A percentile compares a stretch with the other conserved stretches of the same genome.
Conservation (phyloP, 169 alveolate species). For the Cryptosporidium bovis region DNA sequence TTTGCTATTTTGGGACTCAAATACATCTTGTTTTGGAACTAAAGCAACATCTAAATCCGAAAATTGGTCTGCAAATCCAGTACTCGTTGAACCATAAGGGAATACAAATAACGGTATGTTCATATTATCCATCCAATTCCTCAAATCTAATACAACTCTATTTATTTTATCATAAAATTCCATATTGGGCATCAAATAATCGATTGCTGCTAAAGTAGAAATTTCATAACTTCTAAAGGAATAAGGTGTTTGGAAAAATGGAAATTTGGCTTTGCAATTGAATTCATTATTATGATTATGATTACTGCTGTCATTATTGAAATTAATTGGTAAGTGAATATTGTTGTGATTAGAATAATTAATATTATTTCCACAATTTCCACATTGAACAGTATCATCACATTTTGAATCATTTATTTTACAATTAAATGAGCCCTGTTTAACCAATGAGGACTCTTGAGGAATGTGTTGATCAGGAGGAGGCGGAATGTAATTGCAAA, state of each 20-base stretch:
- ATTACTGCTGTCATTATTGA: not conserved
- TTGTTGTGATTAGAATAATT: not conserved
- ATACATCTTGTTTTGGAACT: conserved; percentile 25
- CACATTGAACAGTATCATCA: too few relatives aligned
- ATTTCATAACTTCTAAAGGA: conserved; percentile 60
- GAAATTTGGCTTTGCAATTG: not conserved
- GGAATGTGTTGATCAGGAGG: conserved; percentile 50
- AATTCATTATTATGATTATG: too few relatives aligned
- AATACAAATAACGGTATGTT: conserved; percentile 54
- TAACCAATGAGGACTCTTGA: not conserved
- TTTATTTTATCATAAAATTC: conserved; percentile 20
- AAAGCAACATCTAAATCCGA: conserved; percentile 65
- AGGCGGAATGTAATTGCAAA: conserved; percentile 34
- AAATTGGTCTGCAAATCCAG: conserved; percentile 73
- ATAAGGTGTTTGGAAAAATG: conserved; percentile 41
- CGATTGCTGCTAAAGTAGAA: conserved; percentile 36
- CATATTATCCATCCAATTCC: conserved; percentile 35
- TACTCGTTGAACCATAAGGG: conserved; percentile 72
- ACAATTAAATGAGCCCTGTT: not conserved
- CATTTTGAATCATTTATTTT: too few relatives aligned
- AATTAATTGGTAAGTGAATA: not conserved
- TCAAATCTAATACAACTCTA: conserved; percentile 33
- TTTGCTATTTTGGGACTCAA: conserved; percentile 5
- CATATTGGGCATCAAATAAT: conserved; percentile 54
- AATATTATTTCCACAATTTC: too few relatives aligned